Conservation (phyloP, 2,329 filamentous ascomycete genomes). For the Coniochaeta pulveracea region DNA sequence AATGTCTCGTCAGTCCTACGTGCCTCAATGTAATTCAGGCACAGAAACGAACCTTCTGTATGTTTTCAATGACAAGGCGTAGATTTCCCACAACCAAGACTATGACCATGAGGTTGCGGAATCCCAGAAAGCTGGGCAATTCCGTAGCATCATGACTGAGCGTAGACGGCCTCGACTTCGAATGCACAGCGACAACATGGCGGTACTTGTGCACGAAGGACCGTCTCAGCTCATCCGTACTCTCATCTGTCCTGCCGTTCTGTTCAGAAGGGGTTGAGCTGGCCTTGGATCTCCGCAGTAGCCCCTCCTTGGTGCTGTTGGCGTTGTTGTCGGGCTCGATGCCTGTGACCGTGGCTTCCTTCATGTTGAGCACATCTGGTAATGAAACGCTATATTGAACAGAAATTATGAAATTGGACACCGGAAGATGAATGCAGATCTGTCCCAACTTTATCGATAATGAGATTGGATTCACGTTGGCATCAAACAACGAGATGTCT, state of each 20-base stretch:
- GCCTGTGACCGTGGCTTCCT: constrained; percentile 23
- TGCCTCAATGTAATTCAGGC: too few species aligned
- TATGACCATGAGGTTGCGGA: constrained; percentile 92
- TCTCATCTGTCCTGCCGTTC: constrained; percentile 7
- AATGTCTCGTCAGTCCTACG: too few species aligned
- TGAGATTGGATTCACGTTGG: too few species aligned
- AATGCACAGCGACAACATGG: constrained; percentile 83
- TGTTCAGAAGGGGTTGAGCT: neutral
- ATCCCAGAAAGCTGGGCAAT: constrained; percentile 80
- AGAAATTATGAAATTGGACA: neutral
- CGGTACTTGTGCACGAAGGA: constrained; percentile 61
- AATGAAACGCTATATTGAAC: neutral
- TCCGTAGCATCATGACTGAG: constrained; percentile 71
- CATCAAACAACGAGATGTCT: too few species aligned
- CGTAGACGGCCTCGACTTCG: constrained; percentile 59
- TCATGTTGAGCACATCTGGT: too few species aligned
- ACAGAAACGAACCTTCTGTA: constrained; percentile 67
- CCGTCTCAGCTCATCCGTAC: constrained; percentile 20
- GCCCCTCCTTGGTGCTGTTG: constrained; percentile 6
- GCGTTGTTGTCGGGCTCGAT: constrained; percentile 14
- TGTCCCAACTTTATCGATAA: too few species aligned
- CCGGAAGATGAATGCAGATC: too few species aligned
- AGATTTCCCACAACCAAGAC: constrained; percentile 89
- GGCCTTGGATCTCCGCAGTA: constrained; percentile 6
- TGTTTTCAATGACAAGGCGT: constrained; percentile 91